phyloP scores from a whole-genome alignment of 192 early-diverging fungal genomes.

The Umbelopsis vinacea region DNA sequence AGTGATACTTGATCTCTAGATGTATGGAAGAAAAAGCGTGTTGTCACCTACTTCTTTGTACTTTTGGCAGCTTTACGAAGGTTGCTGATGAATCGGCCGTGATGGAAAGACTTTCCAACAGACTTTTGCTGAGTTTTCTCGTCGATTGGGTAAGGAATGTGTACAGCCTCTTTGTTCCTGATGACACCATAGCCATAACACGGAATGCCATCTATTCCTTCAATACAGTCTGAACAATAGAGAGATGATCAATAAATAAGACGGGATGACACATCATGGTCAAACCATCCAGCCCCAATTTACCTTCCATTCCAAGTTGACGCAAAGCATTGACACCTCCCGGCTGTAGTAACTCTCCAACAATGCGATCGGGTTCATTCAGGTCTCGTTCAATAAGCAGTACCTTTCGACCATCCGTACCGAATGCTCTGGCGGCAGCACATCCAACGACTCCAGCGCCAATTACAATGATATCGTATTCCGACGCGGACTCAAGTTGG shows the following conservation, averaged over 20 bases:
- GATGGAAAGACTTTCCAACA: constrained; percentile 87
- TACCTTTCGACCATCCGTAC: constrained; percentile 71
- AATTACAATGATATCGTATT: constrained; percentile 84
- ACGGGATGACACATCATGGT: constrained; percentile 18
- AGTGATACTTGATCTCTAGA: not conserved
- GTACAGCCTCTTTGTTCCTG: constrained; percentile 53
- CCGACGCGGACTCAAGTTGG: constrained; percentile 10
- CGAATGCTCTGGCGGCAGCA: constrained; percentile 82
- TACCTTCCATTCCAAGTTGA: constrained; percentile 74
- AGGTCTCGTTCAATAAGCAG: constrained; percentile 85
- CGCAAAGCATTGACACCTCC: constrained; percentile 86
- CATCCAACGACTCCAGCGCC: constrained; percentile 95
- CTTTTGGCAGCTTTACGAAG: constrained; percentile 69
- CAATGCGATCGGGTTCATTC: constrained; percentile 95
- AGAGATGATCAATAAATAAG: not conserved
- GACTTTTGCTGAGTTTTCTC: constrained; percentile 50
- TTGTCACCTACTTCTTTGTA: constrained; percentile 53
- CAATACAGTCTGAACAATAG: constrained; percentile 62
- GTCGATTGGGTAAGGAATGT: constrained; percentile 73
- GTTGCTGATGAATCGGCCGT: constrained; percentile 91
- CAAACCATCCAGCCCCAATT: not conserved
- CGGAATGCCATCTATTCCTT: constrained; percentile 84
- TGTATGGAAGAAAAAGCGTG: too few species aligned
- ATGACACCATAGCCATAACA: constrained; percentile 86
- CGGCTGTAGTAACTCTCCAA: constrained; percentile 97